Conservation (phyloP, 129 eudicot genomes). For the Flaveria bidentis region DNA sequence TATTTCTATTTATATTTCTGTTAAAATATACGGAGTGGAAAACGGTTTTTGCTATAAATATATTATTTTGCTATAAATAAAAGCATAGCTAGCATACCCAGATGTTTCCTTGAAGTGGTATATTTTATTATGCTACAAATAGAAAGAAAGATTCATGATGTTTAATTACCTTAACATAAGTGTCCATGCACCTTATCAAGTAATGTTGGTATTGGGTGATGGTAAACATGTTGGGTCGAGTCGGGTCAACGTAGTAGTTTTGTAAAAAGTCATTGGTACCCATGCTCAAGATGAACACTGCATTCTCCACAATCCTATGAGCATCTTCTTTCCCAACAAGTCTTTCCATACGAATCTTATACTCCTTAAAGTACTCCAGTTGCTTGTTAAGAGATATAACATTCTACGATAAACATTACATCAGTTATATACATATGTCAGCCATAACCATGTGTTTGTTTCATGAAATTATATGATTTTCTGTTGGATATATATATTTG, state of each 20-base stretch:
- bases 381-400: constrained; percentile 59
- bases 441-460: too few species aligned
- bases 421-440: background rate
- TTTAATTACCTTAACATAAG: constrained; percentile 49
- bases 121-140: background rate
- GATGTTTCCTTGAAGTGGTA: background rate
- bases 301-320: constrained; percentile 37
- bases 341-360: constrained; percentile 43
- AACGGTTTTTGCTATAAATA: too few species aligned
- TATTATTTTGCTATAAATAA: too few species aligned
- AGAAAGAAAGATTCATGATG: background rate
- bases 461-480: too few species aligned
- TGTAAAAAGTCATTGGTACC: constrained; percentile 72
- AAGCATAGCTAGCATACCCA: too few species aligned
- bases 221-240: constrained; percentile 51
- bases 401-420: constrained; percentile 24
- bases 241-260: constrained; percentile 50
- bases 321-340: constrained; percentile 43
- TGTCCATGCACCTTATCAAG: constrained; percentile 47
- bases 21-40: too few species aligned
- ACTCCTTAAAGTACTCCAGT: constrained; percentile 56
- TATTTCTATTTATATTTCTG: too few species aligned
- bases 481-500: too few species aligned
- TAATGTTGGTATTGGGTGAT: constrained; percentile 54
- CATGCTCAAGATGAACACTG: constrained; percentile 50